phyloP scores from a whole-genome alignment of 2,329 filamentous ascomycete genomes.

The Graphilbum fragrans region DNA sequence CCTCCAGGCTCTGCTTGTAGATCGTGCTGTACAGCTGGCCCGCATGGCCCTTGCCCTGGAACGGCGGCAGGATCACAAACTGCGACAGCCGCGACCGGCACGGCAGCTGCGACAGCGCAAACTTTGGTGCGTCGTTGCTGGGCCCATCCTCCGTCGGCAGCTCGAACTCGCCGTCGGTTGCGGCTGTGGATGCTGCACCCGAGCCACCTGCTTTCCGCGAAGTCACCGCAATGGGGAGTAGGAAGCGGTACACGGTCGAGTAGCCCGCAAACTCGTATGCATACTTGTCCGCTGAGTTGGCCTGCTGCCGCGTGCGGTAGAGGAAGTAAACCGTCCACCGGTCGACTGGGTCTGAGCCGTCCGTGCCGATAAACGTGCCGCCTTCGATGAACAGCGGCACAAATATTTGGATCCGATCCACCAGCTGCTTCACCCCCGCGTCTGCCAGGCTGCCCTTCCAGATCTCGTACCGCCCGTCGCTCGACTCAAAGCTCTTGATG shows the following conservation, averaged over 20 bases:
- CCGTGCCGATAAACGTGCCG: conserved; percentile 55
- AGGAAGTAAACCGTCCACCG: conserved; percentile 91
- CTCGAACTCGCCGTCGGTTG: conserved; percentile 26
- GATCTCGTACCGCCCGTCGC: conserved; percentile 61
- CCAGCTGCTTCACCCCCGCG: conserved; percentile 53
- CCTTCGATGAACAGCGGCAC: conserved; percentile 87
- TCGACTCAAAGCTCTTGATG: conserved; percentile 48
- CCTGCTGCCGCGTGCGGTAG: conserved; percentile 42
- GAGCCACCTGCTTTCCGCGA: conserved; percentile 23
- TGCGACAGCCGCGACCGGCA: conserved; percentile 81
- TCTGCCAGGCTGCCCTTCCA: conserved; percentile 71
- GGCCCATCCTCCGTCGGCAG: background rate
- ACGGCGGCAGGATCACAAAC: conserved; percentile 81
- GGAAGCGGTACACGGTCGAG: conserved; percentile 82
- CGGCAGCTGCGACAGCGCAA: conserved; percentile 48
- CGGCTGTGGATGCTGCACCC: background rate
- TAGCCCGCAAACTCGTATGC: conserved; percentile 82
- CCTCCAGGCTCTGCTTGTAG: conserved; percentile 55
- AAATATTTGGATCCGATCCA: conserved; percentile 73
- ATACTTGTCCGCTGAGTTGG: conserved; percentile 28
- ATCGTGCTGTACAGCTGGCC: conserved; percentile 71
- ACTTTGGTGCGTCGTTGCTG: conserved; percentile 7
- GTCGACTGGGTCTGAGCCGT: conserved; percentile 58
- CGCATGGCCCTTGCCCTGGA: conserved; percentile 71
- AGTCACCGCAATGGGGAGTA: conserved; percentile 50